phyloP scores from a whole-genome alignment of 2,329 filamentous ascomycete genomes.

The Hypoxylon sp. region DNA sequence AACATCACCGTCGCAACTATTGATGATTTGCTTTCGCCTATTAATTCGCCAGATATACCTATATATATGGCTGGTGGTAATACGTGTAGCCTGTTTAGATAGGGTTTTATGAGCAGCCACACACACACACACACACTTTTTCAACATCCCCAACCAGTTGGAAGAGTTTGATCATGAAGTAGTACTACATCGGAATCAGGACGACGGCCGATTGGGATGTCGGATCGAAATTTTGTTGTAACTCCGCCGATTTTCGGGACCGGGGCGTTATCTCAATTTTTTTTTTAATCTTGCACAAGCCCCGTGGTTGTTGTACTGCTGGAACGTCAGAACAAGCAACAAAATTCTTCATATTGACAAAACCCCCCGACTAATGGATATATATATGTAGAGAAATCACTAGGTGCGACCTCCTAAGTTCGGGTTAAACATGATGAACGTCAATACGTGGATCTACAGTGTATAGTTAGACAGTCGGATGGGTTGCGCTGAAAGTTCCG shows the following conservation, averaged over 20 bases:
- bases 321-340: not conserved
- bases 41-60: not conserved
- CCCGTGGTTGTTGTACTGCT: constrained; percentile 4
- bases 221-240: constrained; percentile 16
- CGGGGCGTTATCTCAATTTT: constrained; percentile 6
- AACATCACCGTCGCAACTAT: not conserved
- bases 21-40: not conserved
- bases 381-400: not conserved
- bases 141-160: not conserved
- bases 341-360: not conserved
- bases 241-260: constrained; percentile 14
- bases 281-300: constrained; percentile 8
- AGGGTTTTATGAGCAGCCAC: not conserved
- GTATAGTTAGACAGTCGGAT: not conserved
- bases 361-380: not conserved
- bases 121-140: not conserved
- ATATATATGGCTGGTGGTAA: not conserved
- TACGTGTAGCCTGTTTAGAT: constrained; percentile 3
- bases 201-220: constrained; percentile 6
- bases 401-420: not conserved
- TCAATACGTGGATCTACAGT: constrained; percentile 5
- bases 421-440: not conserved
- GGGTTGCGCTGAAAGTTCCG: constrained; percentile 4
- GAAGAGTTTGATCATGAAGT: not conserved
- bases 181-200: not conserved